Evolutionary conservation across 305 asterid species (phyloP).

Genomic region (Fraxinus floribunda): DNA sequence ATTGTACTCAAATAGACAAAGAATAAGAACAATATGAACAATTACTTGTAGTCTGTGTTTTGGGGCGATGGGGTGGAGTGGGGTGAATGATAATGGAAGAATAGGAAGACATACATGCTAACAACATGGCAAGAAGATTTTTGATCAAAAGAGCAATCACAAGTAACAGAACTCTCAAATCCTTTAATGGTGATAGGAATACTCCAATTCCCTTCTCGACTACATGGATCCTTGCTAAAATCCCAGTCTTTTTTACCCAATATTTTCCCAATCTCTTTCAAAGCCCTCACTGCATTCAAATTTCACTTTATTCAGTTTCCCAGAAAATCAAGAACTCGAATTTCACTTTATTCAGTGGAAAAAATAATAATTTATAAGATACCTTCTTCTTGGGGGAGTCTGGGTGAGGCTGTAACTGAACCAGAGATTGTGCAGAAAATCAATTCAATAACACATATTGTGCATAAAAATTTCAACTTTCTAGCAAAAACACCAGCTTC

Average conservation of each 20-base stretch:
- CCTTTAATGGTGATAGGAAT: conserved; percentile 51
- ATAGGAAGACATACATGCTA: conserved; percentile 38
- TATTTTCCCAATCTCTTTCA: conserved; percentile 57
- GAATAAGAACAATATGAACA: neutral
- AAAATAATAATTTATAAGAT: neutral
- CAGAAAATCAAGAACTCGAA: neutral
- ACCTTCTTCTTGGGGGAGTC: conserved; percentile 66
- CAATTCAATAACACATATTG: conserved; percentile 26
- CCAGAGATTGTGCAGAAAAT: conserved; percentile 29
- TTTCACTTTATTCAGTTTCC: neutral
- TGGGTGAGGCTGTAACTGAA: conserved; percentile 37
- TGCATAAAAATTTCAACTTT: conserved; percentile 18
- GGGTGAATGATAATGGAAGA: neutral
- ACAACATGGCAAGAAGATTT: conserved; percentile 66
- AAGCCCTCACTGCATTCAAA: conserved; percentile 46
- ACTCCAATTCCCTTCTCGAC: conserved; percentile 75
- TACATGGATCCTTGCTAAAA: conserved; percentile 68
- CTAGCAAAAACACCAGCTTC: neutral
- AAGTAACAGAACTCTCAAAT: conserved; percentile 58
- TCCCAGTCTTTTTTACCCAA: conserved; percentile 81
- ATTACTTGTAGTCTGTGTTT: neutral
- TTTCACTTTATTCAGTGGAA: neutral
- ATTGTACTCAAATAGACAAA: neutral
- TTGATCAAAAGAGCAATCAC: conserved; percentile 62
- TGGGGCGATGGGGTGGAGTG: neutral